phyloP scores from a whole-genome alignment of 1,284 basidiomycete genomes.

The Rhodofomes roseus region DNA sequence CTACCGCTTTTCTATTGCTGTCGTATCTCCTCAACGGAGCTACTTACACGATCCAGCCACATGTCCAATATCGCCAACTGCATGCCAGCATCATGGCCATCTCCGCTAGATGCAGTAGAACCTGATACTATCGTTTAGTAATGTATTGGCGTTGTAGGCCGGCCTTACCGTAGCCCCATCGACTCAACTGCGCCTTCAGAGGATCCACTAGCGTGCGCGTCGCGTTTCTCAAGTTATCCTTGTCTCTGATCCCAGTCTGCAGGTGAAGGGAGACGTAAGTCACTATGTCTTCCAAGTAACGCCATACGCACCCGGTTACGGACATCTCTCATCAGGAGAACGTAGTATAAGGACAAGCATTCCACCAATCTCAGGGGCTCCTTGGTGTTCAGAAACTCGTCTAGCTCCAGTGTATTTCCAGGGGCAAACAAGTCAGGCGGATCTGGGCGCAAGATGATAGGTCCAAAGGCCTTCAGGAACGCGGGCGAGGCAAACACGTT shows the following conservation, averaged over 20 bases:
- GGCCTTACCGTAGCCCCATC: conserved; percentile 24
- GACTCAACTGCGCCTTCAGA: conserved; percentile 21
- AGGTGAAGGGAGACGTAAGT: background rate
- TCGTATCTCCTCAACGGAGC: conserved; percentile 15
- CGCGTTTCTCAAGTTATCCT: conserved; percentile 28
- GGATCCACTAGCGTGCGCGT: conserved; percentile 27
- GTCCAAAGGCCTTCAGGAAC: conserved; percentile 48
- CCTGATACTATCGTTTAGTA: background rate
- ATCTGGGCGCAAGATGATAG: conserved; percentile 45
- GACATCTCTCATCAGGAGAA: conserved; percentile 44
- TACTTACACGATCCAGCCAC: conserved; percentile 39
- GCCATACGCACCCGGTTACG: conserved; percentile 37
- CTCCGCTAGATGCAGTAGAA: background rate
- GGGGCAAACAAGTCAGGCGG: conserved; percentile 40
- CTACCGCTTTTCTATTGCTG: background rate
- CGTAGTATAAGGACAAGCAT: conserved; percentile 49
- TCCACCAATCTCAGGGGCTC: conserved; percentile 51
- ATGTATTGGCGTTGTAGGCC: conserved; percentile 26
- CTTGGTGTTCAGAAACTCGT: conserved; percentile 41
- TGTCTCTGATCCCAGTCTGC: conserved; percentile 52
- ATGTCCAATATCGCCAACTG: conserved; percentile 41
- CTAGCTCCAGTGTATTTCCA: conserved; percentile 19
- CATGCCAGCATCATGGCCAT: conserved; percentile 23
- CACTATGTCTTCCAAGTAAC: conserved; percentile 4
- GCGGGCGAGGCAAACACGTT: conserved; percentile 45